Evolutionary conservation across 495 filamentous ascomycete genomes (phyloP).

Genomic region (Lophium mytilinum): DNA sequence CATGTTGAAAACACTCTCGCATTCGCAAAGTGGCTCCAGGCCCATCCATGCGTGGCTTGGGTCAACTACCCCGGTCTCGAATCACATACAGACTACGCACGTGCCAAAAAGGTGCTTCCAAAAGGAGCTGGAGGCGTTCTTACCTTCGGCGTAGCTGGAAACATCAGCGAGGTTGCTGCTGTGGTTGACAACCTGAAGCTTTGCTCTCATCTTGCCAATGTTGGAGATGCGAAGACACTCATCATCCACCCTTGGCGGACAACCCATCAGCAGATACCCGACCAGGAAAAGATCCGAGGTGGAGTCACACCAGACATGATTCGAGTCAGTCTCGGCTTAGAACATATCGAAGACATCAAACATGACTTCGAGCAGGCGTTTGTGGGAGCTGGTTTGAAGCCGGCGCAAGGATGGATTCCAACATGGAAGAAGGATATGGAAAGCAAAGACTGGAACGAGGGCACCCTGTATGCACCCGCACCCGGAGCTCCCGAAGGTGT

Average conservation of each 20-base stretch:
- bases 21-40: slow-evolving; percentile 37
- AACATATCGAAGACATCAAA: slow-evolving; percentile 37
- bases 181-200: slow-evolving; percentile 40
- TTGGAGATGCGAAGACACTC: slow-evolving; percentile 39
- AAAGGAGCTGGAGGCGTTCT: slow-evolving; percentile 35
- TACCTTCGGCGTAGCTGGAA: slow-evolving; percentile 37
- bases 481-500: background rate
- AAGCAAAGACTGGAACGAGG: slow-evolving; percentile 14
- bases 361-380: slow-evolving; percentile 40
- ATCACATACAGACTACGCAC: slow-evolving; percentile 36
- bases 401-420: slow-evolving; percentile 7
- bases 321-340: slow-evolving; percentile 35
- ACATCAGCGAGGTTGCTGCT: slow-evolving; percentile 36
- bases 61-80: slow-evolving; percentile 37
- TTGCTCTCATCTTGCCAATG: slow-evolving; percentile 36
- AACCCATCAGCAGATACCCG: slow-evolving; percentile 38
- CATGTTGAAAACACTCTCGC: slow-evolving; percentile 35
- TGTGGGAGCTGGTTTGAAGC: slow-evolving; percentile 29
- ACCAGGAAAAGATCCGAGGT: slow-evolving; percentile 39
- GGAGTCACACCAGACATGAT: slow-evolving; percentile 38
- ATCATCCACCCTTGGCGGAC: slow-evolving; percentile 40
- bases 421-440: slow-evolving; percentile 17
- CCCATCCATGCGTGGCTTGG: slow-evolving; percentile 34
- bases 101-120: slow-evolving; percentile 31
- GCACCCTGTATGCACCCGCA: slow-evolving; percentile 12